These are phyloP conservation scores for Geosiphon pyriformis DNA, from an alignment of 192 early-diverging fungal species.

Conservation along the genomic window DNA sequence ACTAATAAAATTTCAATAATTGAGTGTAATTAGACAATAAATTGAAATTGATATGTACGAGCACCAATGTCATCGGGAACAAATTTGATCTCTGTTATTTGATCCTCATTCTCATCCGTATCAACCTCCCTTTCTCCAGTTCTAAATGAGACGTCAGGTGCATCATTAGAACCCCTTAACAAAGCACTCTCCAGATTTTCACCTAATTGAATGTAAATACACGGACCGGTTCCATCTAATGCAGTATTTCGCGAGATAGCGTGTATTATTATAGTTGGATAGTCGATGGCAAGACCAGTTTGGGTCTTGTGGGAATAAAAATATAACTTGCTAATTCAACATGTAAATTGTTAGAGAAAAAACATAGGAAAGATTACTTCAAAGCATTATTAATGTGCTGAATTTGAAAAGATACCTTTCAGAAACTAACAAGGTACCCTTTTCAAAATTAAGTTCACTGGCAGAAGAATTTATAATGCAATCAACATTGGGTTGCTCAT, in stretches of 20 bases:
- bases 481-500: constrained; percentile 20
- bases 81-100: constrained; percentile 45
- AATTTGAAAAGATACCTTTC: constrained; percentile 35
- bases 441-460: constrained; percentile 21
- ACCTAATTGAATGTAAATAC: constrained; percentile 60
- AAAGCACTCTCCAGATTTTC: not conserved
- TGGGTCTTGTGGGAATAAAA: constrained; percentile 37
- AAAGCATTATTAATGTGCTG: not conserved
- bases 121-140: constrained; percentile 26
- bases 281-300: constrained; percentile 50
- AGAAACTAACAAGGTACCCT: constrained; percentile 43
- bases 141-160: constrained; percentile 28
- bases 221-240: constrained; percentile 29
- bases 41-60: constrained; percentile 48
- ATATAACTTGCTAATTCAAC: constrained; percentile 36
- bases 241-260: constrained; percentile 46
- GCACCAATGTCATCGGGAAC: constrained; percentile 48
- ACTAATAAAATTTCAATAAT: not conserved
- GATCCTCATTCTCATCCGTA: constrained; percentile 37
- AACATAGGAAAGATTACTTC: not conserved
- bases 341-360: not conserved
- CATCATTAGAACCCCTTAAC: constrained; percentile 11
- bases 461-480: constrained; percentile 27
- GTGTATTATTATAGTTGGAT: constrained; percentile 58
- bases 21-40: not conserved